Conservation (phyloP, 345 rosid genomes). For the Citrus cavaleriei region DNA sequence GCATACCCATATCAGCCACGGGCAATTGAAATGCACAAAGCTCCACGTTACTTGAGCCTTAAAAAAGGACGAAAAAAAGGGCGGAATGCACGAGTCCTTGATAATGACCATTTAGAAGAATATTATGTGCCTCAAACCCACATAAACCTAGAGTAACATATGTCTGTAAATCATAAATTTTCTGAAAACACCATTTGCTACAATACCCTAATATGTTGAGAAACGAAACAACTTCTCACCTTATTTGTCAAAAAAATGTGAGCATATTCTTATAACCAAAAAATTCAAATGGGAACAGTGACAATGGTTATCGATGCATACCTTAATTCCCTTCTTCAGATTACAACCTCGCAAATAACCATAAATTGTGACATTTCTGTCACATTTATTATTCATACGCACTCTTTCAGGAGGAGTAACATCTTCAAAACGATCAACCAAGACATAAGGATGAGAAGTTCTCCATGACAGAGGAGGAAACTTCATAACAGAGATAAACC, state of each 20-base stretch:
- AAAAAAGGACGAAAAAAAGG: no score
- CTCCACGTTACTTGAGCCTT: neutral
- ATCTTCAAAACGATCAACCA: conserved; percentile 95
- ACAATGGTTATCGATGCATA: conserved; percentile 21
- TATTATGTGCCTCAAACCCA: neutral
- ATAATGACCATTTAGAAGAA: neutral
- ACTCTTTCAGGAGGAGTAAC: conserved; percentile 84
- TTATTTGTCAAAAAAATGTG: neutral
- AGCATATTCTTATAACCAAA: neutral
- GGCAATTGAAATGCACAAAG: neutral
- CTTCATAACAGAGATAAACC: conserved; percentile 79
- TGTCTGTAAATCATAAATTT: neutral
- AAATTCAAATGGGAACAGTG: neutral
- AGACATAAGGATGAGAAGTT: conserved; percentile 83
- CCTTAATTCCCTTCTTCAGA: conserved; percentile 87
- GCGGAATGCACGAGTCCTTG: neutral
- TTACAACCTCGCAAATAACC: conserved; percentile 97
- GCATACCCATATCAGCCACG: neutral
- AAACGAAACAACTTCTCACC: neutral
- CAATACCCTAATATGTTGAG: neutral
- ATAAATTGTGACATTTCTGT: conserved; percentile 76
- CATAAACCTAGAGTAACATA: neutral
- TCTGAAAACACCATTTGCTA: neutral
- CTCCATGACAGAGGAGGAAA: conserved; percentile 78
- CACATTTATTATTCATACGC: conserved; percentile 68